Base-by-base conservation (phyloP, 257 asterid genomes). In the Dorcoceras hygrometricum region DNA sequence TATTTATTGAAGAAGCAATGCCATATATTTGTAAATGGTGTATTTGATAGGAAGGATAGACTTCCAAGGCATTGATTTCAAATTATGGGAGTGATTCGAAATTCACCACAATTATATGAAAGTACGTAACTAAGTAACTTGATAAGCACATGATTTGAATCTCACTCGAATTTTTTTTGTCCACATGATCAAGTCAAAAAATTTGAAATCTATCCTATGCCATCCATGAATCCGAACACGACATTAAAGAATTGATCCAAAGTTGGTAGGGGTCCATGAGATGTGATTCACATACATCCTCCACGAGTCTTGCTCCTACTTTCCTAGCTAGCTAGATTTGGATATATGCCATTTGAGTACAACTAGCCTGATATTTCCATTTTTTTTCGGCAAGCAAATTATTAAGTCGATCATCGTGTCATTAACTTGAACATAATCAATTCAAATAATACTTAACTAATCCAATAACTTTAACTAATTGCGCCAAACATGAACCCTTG, bases 191-290 rank as follows among this genome's bases (percentile, higher is more conserved):
- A n/a, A n/a, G n/a, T n/a, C n/a, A n/a, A n/a, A n/a, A n/a, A n/a
- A n/a, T n/a, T n/a, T n/a, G n/a, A n/a, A n/a, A n/a, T n/a, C n/a
- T n/a, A n/a, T n/a, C n/a, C n/a, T n/a, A n/a, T n/a, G n/a, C n/a
- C n/a, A n/a, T n/a, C n/a, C n/a, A n/a, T n/a, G n/a, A n/a, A n/a
- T n/a, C n/a, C n/a, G n/a, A n/a, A n/a, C n/a, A n/a, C n/a, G n/a
- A n/a, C n/a, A n/a, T n/a, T n/a, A n/a, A 18, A 50, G 34, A 53
- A 57, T 29, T 10, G 29, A 69, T 72, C 74, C 76, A 75, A 75
- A 69, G 29, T 67, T 27, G 57, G 79, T 76, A 76, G 79, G 79
- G 83, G 81, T 73, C 84, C 81, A 80, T 76, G 56, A 56, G 79
- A 77, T 80, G 82, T 74, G 82, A 74, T 71, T 55, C 53, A 71